These are phyloP conservation scores for Ambrosia hybrid DNA, from an alignment of 140 eudicot genomes.

Conservation along the genomic window DNA sequence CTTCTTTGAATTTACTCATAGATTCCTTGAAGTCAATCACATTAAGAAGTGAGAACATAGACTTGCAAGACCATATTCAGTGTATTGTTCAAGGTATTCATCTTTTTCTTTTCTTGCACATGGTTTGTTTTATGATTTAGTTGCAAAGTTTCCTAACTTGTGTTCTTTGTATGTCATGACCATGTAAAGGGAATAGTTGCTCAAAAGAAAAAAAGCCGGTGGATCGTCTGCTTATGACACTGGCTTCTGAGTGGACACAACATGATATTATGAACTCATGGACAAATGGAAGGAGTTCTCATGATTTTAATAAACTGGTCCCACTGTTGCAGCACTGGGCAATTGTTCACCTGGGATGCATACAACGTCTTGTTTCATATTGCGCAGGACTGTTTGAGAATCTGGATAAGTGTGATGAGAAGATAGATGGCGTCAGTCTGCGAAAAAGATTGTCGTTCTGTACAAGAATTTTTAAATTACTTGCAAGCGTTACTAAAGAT, in stretches of 20 bases:
- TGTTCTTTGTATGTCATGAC: conserved; percentile 28
- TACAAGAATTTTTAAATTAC: conserved; percentile 63
- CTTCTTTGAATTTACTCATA: conserved; percentile 40
- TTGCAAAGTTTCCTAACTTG: conserved; percentile 19
- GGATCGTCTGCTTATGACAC: conserved; percentile 66
- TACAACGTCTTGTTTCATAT: conserved; percentile 61
- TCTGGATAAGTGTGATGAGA: conserved; percentile 64
- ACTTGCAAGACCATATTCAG: conserved; percentile 53
- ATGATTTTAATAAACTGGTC: conserved; percentile 48
- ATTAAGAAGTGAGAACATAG: conserved; percentile 31
- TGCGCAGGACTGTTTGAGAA: conserved; percentile 48
- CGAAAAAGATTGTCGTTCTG: conserved; percentile 63
- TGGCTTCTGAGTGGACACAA: conserved; percentile 64
- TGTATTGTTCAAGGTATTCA: conserved; percentile 78
- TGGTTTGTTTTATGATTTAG: conserved; percentile 22
- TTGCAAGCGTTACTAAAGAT: conserved; percentile 57
- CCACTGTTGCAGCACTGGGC: conserved; percentile 81
- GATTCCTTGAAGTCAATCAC: conserved; percentile 51
- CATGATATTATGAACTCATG: conserved; percentile 42
- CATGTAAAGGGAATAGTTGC: conserved; percentile 59
- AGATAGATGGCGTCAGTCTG: conserved; percentile 40
- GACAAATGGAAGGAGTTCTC: conserved; percentile 49
- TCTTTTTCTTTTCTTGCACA: conserved; percentile 9
- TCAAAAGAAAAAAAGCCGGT: conserved; percentile 61
- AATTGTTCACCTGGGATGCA: conserved; percentile 67